Evolutionary conservation across 345 rosid genomes (phyloP).

Genomic region (Tarenaya hassleriana): DNA sequence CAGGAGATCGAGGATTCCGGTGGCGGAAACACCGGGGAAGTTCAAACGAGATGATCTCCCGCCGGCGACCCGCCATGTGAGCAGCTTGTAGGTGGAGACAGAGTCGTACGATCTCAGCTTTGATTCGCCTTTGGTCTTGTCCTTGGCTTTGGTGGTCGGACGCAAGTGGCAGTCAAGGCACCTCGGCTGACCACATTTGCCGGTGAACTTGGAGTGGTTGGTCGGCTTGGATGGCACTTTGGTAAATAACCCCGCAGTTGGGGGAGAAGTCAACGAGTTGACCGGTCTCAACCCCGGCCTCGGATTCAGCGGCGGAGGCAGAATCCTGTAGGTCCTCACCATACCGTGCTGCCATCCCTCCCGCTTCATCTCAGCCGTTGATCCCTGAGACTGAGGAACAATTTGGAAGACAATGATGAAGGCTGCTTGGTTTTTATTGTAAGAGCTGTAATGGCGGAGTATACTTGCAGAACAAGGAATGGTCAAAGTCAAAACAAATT

Average conservation of each 20-base stretch:
- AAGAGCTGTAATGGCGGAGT: constrained; percentile 25
- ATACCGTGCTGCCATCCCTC: constrained; percentile 66
- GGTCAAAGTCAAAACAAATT: constrained; percentile 17
- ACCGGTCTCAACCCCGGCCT: constrained; percentile 29
- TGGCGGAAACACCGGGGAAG: constrained; percentile 44
- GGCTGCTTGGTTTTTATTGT: constrained; percentile 17
- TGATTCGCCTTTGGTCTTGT: constrained; percentile 50
- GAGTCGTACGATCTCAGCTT: constrained; percentile 44
- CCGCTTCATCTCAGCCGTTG: constrained; percentile 42
- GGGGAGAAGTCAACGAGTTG: constrained; percentile 35
- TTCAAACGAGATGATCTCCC: constrained; percentile 24
- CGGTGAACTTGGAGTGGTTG: constrained; percentile 66
- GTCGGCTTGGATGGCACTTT: constrained; percentile 42
- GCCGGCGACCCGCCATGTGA: constrained; percentile 41
- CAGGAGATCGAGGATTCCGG: constrained; percentile 40
- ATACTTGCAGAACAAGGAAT: constrained; percentile 34
- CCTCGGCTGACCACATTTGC: constrained; percentile 40
- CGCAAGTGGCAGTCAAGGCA: constrained; percentile 40
- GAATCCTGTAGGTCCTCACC: constrained; percentile 46
- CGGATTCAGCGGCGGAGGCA: constrained; percentile 40
- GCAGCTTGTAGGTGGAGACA: constrained; percentile 26
- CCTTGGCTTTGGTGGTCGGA: constrained; percentile 44
- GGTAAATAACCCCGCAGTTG: constrained; percentile 38
- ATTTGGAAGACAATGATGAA: constrained; percentile 5
- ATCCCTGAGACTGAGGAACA: constrained; percentile 5